These are phyloP conservation scores for Populus nigra DNA, from an alignment of 345 rosid genomes.

Conservation along the genomic window DNA sequence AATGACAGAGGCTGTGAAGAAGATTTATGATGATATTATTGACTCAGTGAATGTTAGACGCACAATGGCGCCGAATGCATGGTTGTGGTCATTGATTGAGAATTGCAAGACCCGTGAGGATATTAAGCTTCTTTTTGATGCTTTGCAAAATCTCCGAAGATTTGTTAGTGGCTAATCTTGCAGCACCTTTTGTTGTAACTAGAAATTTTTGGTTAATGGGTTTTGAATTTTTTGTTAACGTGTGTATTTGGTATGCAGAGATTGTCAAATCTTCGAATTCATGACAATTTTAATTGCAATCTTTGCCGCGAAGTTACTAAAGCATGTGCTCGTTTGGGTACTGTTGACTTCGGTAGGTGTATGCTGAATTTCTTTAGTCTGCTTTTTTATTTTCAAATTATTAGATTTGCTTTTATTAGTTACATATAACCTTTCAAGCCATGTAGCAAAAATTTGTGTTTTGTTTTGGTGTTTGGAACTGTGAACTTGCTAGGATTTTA, in stretches of 20 bases:
- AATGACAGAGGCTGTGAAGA: slow-evolving; percentile 69
- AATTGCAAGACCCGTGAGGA: slow-evolving; percentile 66
- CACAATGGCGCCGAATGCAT: slow-evolving; percentile 79
- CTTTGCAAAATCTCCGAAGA: slow-evolving; percentile 61
- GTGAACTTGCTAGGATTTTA: not conserved
- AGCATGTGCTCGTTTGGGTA: slow-evolving; percentile 68
- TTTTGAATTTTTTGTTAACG: not conserved
- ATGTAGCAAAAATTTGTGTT: slow-evolving; percentile 1
- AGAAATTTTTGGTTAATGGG: not conserved
- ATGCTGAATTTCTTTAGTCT: not conserved
- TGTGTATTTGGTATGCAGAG: slow-evolving; percentile 48
- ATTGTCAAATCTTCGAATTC: slow-evolving; percentile 76
- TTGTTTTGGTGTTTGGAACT: slow-evolving; percentile 6
- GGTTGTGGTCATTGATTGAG: slow-evolving; percentile 74
- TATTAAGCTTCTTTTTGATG: slow-evolving; percentile 62
- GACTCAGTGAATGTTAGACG: slow-evolving; percentile 57
- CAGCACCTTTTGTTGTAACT: not conserved
- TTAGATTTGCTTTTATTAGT: slow-evolving; percentile 7
- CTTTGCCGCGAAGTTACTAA: slow-evolving; percentile 82
- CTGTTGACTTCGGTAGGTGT: slow-evolving; percentile 67
- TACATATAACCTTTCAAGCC: not conserved
- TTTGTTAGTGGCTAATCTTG: slow-evolving; percentile 53
- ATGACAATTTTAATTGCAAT: slow-evolving; percentile 67
- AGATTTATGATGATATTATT: slow-evolving; percentile 54
- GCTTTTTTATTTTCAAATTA: not conserved